A percentile compares a stretch with the other conserved stretches of the same genome.
phyloP scores from a whole-genome alignment of 2,329 filamentous ascomycete species.

The Alternaria conjuncta region DNA sequence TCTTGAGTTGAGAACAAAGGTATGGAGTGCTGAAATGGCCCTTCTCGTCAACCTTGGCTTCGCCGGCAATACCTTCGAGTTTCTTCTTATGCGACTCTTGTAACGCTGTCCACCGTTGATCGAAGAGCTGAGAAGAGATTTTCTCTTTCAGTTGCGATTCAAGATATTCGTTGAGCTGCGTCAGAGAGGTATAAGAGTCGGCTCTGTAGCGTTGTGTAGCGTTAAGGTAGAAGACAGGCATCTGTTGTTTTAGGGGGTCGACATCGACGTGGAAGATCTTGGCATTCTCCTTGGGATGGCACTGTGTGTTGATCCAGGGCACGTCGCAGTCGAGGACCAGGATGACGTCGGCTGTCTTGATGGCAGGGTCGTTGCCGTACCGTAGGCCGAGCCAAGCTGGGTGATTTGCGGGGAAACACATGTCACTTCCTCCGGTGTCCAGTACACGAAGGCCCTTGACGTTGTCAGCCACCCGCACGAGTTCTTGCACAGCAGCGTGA shows the following conservation, averaged over 20 bases:
- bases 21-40: constrained; percentile 68
- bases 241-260: constrained; percentile 70
- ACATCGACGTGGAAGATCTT: constrained; percentile 70
- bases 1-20: constrained; percentile 62
- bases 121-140: constrained; percentile 51
- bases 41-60: constrained; percentile 64
- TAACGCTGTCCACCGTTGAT: constrained; percentile 61
- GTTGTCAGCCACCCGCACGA: constrained; percentile 71
- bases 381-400: constrained; percentile 66
- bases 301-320: constrained; percentile 87
- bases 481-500: constrained; percentile 64
- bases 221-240: constrained; percentile 65
- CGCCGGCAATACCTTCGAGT: constrained; percentile 65
- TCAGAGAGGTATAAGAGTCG: constrained; percentile 63
- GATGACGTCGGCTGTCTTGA: constrained; percentile 81
- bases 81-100: constrained; percentile 64
- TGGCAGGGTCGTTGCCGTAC: constrained; percentile 75
- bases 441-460: constrained; percentile 74
- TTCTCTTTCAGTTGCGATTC: constrained; percentile 48
- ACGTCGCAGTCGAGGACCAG: constrained; percentile 88
- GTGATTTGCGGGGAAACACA: constrained; percentile 73
- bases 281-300: constrained; percentile 62
- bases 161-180: constrained; percentile 72
- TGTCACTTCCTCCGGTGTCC: constrained; percentile 78
- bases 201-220: constrained; percentile 60